These are phyloP conservation scores for Pythium vanterpoolii DNA, from an alignment of 352 stramenopile genomes.

Conservation along the genomic window DNA sequence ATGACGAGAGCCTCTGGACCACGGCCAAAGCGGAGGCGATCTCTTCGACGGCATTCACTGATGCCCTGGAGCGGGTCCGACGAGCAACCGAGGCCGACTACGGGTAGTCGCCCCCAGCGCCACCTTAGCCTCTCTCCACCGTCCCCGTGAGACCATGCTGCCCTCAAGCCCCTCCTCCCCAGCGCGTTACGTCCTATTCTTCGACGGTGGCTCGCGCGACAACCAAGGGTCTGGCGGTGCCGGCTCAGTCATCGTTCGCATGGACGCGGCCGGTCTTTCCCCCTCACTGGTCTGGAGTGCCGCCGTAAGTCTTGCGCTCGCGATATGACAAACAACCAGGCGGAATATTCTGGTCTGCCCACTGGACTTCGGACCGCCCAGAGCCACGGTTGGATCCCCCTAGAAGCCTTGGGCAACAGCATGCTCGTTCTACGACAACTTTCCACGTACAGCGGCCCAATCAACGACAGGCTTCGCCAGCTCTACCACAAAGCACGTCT, in stretches of 20 bases:
- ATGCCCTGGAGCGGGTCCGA: too few species aligned
- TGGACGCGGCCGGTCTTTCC: too few species aligned
- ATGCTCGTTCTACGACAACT: background rate
- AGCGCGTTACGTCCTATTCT: background rate
- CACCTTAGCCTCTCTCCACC: background rate
- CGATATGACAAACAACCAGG: background rate
- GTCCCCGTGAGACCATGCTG: too few species aligned
- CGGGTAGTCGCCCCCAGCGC: background rate
- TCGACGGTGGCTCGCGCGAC: background rate
- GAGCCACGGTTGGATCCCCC: background rate
- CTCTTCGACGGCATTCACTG: background rate
- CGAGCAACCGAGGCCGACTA: background rate
- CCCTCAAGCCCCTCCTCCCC: too few species aligned
- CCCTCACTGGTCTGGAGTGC: too few species aligned
- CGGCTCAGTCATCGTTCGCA: too few species aligned
- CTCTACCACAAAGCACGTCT: background rate
- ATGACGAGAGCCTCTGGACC: background rate
- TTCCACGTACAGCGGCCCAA: background rate
- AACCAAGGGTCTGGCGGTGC: background rate
- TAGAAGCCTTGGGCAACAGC: too few species aligned
- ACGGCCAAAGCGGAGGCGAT: too few species aligned
- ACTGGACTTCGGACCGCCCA: background rate
- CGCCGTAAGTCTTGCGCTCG: background rate
- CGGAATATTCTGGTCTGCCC: background rate
- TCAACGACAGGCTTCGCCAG: background rate